Percentiles rank a stretch among this genome's conserved stretches.
phyloP scores from a whole-genome alignment of 768 basidiomycete genomes.

The Amylocystis lapponica region DNA sequence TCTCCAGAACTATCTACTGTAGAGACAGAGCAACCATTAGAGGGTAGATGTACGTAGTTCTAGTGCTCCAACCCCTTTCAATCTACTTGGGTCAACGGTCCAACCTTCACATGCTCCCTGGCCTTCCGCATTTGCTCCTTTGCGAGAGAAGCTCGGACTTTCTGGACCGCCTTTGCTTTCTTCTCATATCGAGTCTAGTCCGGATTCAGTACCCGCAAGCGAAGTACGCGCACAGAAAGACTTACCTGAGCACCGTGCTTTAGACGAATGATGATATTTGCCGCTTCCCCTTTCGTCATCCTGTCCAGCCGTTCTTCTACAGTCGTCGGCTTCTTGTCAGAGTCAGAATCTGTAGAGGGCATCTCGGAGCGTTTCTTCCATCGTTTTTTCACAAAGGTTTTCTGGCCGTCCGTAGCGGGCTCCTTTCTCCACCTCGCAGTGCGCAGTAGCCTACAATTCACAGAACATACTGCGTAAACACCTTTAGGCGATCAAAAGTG shows the following conservation, averaged over 20 bases:
- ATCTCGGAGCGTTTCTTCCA: constrained; percentile 28
- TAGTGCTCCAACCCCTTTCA: not conserved
- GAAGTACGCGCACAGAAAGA: not conserved
- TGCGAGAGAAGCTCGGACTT: constrained; percentile 25
- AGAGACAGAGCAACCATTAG: not conserved
- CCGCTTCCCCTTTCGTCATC: constrained; percentile 76
- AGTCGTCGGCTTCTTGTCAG: constrained; percentile 14
- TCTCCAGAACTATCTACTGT: constrained; percentile 18
- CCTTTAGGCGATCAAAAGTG: too few species aligned
- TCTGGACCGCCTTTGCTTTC: constrained; percentile 37
- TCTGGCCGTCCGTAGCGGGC: constrained; percentile 60
- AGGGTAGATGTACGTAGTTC: not conserved
- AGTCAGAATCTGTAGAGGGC: constrained; percentile 14
- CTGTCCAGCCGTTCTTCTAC: constrained; percentile 29
- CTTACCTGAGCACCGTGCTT: constrained; percentile 71
- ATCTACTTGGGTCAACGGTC: constrained; percentile 36
- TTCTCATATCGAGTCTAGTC: constrained; percentile 52
- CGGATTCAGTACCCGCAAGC: constrained; percentile 1
- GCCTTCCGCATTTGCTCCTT: constrained; percentile 50
- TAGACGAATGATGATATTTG: constrained; percentile 69
- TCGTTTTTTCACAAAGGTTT: constrained; percentile 47
- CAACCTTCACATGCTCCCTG: constrained; percentile 56
- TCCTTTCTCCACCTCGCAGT: constrained; percentile 60
- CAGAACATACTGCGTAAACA: too few species aligned
- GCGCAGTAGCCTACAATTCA: constrained; percentile 41